These are phyloP conservation scores for Xerocomus cyaneibrunnescens DNA, from an alignment of 1,284 basidiomycete genomes.

Conservation along the genomic window DNA sequence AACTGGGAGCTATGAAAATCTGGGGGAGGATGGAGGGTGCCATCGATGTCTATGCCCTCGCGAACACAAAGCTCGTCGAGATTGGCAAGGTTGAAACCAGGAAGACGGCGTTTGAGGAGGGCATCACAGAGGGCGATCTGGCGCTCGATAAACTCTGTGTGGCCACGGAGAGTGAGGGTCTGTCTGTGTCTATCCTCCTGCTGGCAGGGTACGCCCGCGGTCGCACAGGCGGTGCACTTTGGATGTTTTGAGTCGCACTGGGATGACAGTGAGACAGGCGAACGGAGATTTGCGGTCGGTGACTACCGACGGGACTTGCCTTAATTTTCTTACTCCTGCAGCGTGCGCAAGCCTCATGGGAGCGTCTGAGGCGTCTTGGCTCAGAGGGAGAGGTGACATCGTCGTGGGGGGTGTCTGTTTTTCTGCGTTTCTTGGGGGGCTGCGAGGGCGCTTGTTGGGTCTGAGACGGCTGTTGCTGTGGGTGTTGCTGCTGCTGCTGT, in stretches of 20 bases:
- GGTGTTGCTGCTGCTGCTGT: conserved; percentile 38
- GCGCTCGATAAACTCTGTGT: conserved; percentile 75
- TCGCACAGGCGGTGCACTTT: conserved; percentile 76
- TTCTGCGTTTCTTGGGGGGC: conserved; percentile 56
- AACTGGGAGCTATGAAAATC: conserved; percentile 34
- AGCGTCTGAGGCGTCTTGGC: conserved; percentile 75
- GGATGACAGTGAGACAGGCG: conserved; percentile 34
- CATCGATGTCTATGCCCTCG: conserved; percentile 63
- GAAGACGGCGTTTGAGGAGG: conserved; percentile 68
- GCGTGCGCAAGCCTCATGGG: conserved; percentile 84
- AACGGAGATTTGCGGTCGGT: conserved; percentile 79
- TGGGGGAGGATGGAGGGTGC: conserved; percentile 20
- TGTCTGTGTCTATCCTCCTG: conserved; percentile 83
- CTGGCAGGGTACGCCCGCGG: conserved; percentile 72
- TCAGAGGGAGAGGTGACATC: conserved; percentile 56
- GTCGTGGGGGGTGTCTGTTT: conserved; percentile 52
- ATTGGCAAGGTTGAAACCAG: conserved; percentile 61
- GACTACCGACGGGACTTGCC: conserved; percentile 83
- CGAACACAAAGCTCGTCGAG: conserved; percentile 62
- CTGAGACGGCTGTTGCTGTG: conserved; percentile 33
- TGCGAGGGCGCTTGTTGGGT: conserved; percentile 37
- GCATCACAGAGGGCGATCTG: conserved; percentile 72
- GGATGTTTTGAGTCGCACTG: conserved; percentile 88
- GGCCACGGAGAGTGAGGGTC: conserved; percentile 76
- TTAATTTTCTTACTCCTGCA: conserved; percentile 92